Evolutionary conservation across 352 stramenopile species (phyloP).

Genomic region (Plasmopara halstedii): DNA sequence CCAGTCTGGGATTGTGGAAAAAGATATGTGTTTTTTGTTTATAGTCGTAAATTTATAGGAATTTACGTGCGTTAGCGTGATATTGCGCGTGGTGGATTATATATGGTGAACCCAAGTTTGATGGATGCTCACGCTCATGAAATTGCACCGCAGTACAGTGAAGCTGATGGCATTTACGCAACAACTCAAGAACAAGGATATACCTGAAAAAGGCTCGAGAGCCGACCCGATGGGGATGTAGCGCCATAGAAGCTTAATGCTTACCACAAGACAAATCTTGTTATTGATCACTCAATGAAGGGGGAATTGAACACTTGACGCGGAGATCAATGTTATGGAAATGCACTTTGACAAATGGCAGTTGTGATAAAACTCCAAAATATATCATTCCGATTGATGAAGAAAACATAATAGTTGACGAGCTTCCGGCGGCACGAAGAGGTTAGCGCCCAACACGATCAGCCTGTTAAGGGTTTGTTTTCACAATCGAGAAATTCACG

Average conservation of each 20-base stretch:
- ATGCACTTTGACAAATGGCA: too few relatives aligned
- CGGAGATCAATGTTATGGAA: too few relatives aligned
- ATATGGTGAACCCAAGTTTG: constrained; percentile 69
- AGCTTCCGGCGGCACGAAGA: constrained; percentile 79
- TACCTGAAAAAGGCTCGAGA: constrained; percentile 78
- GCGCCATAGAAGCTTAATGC: constrained; percentile 77
- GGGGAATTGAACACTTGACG: too few relatives aligned
- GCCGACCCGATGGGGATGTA: constrained; percentile 68
- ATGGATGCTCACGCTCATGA: constrained; percentile 51
- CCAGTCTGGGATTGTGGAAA: constrained; percentile 70
- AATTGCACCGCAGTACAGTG: constrained; percentile 73
- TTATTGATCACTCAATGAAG: too few relatives aligned
- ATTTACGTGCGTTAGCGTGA: constrained; percentile 83
- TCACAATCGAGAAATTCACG: constrained; percentile 52
- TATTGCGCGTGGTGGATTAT: constrained; percentile 70
- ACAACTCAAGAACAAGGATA: constrained; percentile 87
- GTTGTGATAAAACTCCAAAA: too few relatives aligned
- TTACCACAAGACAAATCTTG: too few relatives aligned
- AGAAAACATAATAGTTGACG: constrained; percentile 89
- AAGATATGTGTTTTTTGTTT: constrained; percentile 94
- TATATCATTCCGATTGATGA: too few relatives aligned
- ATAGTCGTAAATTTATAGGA: constrained; percentile 93
- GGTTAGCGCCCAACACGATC: constrained; percentile 80
- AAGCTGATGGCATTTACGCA: constrained; percentile 84
- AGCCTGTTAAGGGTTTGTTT: constrained; percentile 71